Base-by-base conservation (phyloP, 1,284 basidiomycete species). In the Cryptococcus hybrid region DNA sequence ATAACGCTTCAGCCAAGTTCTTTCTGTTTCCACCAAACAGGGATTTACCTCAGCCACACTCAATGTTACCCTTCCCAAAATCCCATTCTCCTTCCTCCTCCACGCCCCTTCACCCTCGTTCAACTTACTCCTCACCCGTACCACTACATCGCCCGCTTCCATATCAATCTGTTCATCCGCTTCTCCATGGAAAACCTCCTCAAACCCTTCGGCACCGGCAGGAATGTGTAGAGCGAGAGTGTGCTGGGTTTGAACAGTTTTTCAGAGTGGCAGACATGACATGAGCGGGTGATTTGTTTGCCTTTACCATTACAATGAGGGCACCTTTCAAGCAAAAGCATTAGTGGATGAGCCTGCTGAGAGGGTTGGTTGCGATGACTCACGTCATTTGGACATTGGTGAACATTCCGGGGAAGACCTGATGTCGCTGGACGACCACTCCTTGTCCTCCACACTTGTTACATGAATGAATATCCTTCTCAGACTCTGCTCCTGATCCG, bases 321-420 rank as follows among this genome's bases (percentile, higher is more conserved):
- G 88, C 59, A 87, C 84, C 79, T 93, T 87, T 0, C 3, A 18
- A 3, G 13, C 12, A 36, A 11, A 15, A 37, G 9, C 9, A 47
- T 45, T 35, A 30, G 38, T 24, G 8, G 35, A 51, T 35, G 42
- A 34, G 15, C 9, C 15, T 2, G 35, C 47, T 34, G 24, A 7
- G 18, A 7, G 11, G 47, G 7, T 24, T 15, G 12, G 47, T 9
- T 5, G 30, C 9, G 40, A 43, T 30, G 50, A 74, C 77, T 67
- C 60, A 79, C 74, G 67, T 63, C 67, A 76, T 71, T 64, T 78
- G 76, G 8, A 78, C 71, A 56, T 78, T 77, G 13, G 74, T 89
- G 68, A 88, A 89, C 92, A 95, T 94, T 24, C 92, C 92, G 1
- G 92, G 92, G 82, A 94, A 92, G 63, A 97, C 89, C 81, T 93